Evolutionary conservation across 2,329 filamentous ascomycete species (phyloP).

Genomic region (Pseudogymnoascus verrucosus): DNA sequence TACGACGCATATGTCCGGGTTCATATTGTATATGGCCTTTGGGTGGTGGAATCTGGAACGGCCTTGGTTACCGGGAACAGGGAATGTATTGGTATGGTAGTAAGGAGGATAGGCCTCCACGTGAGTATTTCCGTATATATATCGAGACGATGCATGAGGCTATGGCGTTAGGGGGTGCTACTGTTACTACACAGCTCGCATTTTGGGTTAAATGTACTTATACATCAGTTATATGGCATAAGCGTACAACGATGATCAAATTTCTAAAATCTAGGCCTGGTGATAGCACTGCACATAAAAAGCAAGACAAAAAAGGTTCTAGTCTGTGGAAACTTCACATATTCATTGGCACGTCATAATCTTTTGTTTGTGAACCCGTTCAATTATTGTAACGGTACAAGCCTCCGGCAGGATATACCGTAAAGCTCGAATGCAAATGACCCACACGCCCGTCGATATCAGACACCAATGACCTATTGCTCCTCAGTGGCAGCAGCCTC

Average conservation of each 20-base stretch:
- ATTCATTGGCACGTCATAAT: conserved; percentile 23
- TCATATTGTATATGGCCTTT: conserved; percentile 7
- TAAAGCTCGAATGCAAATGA: conserved; percentile 25
- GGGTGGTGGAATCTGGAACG: conserved; percentile 1
- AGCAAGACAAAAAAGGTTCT: conserved; percentile 1
- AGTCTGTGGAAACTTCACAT: conserved; percentile 28
- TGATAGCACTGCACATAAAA: background rate
- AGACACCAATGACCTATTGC: conserved; percentile 24
- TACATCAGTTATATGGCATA: conserved; percentile 1
- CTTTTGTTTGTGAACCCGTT: conserved; percentile 19
- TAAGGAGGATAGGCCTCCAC: background rate
- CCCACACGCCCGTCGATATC: conserved; percentile 25
- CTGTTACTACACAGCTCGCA: conserved; percentile 3
- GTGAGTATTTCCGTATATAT: conserved; percentile 5
- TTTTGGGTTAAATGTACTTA: conserved; percentile 6
- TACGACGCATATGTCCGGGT: background rate
- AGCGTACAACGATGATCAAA: conserved; percentile 4
- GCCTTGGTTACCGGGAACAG: conserved; percentile 1
- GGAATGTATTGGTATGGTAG: conserved; percentile 7
- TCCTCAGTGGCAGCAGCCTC: conserved; percentile 38
- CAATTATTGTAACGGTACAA: conserved; percentile 25
- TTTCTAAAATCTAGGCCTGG: conserved; percentile 4
- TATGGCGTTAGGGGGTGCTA: conserved; percentile 3
- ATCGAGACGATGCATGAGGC: conserved; percentile 6
- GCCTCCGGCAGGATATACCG: conserved; percentile 21